These are phyloP conservation scores for Tylopilus intermedius DNA, from an alignment of 768 basidiomycete genomes.

Conservation along the genomic window DNA sequence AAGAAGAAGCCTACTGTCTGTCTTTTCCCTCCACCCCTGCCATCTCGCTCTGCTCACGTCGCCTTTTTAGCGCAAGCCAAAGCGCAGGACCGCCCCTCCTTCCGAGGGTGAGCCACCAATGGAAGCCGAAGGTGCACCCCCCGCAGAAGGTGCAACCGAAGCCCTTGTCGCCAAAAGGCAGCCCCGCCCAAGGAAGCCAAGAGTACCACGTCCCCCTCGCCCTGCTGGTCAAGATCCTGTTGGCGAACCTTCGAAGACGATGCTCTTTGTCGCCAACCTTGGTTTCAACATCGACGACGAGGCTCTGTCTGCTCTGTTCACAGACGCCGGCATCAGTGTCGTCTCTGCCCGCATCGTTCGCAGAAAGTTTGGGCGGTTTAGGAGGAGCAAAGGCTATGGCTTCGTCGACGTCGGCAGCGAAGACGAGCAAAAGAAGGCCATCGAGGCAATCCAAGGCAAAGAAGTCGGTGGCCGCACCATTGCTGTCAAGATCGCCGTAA, in stretches of 20 bases:
- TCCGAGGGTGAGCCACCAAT: constrained; percentile 26
- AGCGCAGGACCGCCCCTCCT: constrained; percentile 34
- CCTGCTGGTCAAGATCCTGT: constrained; percentile 77
- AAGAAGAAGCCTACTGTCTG: constrained; percentile 65
- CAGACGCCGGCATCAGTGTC: constrained; percentile 77
- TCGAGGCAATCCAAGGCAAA: constrained; percentile 81
- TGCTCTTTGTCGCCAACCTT: constrained; percentile 96
- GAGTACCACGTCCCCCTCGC: constrained; percentile 54
- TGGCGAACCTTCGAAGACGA: constrained; percentile 84
- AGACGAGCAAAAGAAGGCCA: constrained; percentile 88
- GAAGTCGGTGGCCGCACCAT: constrained; percentile 81
- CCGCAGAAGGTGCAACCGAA: constrained; percentile 36
- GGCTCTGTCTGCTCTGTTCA: constrained; percentile 76
- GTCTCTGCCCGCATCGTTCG: constrained; percentile 86
- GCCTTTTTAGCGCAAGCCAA: constrained; percentile 50
- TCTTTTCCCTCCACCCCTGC: not conserved
- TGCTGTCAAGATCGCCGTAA: constrained; percentile 94
- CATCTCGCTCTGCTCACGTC: constrained; percentile 7
- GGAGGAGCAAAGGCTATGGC: constrained; percentile 93
- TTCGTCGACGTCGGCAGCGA: constrained; percentile 93
- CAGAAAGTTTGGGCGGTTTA: constrained; percentile 74
- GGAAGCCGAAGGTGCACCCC: constrained; percentile 30
- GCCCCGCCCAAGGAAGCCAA: constrained; percentile 53
- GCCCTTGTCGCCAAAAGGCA: constrained; percentile 36
- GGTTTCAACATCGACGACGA: constrained; percentile 90